Conservation (phyloP, 2,329 filamentous ascomycete species). For the Fusarium pseudograminearum region DNA sequence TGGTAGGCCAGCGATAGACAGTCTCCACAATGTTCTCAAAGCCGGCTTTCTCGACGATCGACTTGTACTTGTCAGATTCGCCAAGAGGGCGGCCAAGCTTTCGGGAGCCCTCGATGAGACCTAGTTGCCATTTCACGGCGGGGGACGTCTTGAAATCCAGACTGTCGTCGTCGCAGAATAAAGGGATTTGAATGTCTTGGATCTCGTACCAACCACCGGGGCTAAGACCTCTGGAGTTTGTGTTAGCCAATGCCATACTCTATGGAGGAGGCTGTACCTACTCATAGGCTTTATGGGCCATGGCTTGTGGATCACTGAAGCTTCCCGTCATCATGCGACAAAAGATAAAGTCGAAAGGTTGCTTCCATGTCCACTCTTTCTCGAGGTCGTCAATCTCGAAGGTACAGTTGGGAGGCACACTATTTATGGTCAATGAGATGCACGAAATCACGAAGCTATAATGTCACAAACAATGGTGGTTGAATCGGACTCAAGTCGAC, state of each 20-base stretch:
- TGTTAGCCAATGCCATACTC: rapidly evolving
- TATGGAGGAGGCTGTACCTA: background rate
- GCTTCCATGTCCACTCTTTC: slow-evolving; percentile 31
- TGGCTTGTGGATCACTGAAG: background rate
- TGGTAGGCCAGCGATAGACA: slow-evolving; percentile 34
- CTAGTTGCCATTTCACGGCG: slow-evolving; percentile 21
- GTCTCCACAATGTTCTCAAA: slow-evolving; percentile 33
- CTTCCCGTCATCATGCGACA: slow-evolving; percentile 34
- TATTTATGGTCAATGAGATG: background rate
- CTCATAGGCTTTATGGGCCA: slow-evolving; percentile 13
- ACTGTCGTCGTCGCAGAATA: slow-evolving; percentile 22
- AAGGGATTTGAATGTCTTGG: slow-evolving; percentile 30
- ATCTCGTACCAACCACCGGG: slow-evolving; percentile 33
- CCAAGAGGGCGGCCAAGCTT: slow-evolving; percentile 29
- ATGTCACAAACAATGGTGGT: slow-evolving; percentile 19
- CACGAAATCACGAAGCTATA: rapidly evolving
- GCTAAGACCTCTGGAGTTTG: background rate
- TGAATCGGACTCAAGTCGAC: slow-evolving; percentile 31
- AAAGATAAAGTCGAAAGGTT: slow-evolving; percentile 29
- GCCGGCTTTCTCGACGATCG: slow-evolving; percentile 7
- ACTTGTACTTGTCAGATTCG: slow-evolving; percentile 18
- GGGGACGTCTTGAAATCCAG: slow-evolving; percentile 3
- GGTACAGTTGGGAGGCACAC: slow-evolving; percentile 25
- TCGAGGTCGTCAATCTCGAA: slow-evolving; percentile 33
- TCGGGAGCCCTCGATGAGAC: slow-evolving; percentile 14